Evolutionary conservation across 2,329 filamentous ascomycete species (phyloP).

Genomic region (Apiospora phragmitis): DNA sequence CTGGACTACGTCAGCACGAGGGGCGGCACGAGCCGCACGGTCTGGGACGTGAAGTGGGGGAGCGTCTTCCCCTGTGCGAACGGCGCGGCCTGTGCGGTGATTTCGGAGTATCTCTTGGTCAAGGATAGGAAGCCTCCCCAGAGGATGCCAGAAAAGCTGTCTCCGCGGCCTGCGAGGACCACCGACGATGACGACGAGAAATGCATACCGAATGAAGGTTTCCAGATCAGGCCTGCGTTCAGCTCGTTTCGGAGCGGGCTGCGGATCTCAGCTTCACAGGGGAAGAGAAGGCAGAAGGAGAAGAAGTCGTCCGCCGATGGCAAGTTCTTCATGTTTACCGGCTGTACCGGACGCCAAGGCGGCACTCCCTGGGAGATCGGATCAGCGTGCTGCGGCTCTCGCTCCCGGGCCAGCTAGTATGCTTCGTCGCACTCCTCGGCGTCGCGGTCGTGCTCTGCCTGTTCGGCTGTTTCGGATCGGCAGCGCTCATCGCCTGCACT

Average conservation of each 20-base stretch:
- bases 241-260: background rate
- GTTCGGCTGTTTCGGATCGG: constrained; percentile 21
- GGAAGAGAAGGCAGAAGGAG: background rate
- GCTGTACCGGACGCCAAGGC: background rate
- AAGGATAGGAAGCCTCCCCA: background rate
- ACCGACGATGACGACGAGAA: background rate
- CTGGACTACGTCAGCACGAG: constrained; percentile 3
- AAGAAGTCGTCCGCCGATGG: background rate
- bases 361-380: background rate
- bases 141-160: background rate
- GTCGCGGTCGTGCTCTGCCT: constrained; percentile 18
- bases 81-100: constrained; percentile 3
- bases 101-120: background rate
- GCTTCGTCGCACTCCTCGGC: background rate
- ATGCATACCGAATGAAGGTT: background rate
- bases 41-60: background rate
- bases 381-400: background rate
- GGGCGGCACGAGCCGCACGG: background rate
- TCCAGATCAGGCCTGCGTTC: background rate
- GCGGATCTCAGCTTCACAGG: background rate
- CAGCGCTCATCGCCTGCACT: constrained; percentile 20
- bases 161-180: background rate
- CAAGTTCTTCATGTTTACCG: background rate
- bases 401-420: background rate
- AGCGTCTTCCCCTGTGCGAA: background rate